Evolutionary conservation across 208 protist genomes (phyloP).

Genomic region (Zelonia costaricensis): DNA sequence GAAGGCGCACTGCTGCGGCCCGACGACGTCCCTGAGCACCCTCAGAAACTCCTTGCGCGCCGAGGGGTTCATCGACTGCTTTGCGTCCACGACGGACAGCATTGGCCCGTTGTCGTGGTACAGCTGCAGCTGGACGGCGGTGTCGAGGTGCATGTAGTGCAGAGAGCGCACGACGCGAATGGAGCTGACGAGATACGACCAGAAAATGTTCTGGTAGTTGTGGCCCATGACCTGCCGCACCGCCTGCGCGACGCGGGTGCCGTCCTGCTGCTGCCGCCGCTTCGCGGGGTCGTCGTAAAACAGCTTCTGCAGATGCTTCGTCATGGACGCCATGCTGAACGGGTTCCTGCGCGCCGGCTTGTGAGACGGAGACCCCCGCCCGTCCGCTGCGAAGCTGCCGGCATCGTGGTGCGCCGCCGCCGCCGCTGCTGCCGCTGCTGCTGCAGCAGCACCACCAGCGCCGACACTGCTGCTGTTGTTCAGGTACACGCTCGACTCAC

Average conservation of each 20-base stretch:
- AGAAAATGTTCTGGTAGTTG: constrained; percentile 73
- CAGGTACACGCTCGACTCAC: not conserved
- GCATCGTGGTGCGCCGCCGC: not conserved
- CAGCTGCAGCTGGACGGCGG: constrained; percentile 69
- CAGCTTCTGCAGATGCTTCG: constrained; percentile 71
- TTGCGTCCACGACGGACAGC: constrained; percentile 81
- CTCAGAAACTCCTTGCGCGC: constrained; percentile 72
- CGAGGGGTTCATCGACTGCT: constrained; percentile 85
- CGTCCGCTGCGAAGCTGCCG: not conserved
- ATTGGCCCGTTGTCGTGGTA: constrained; percentile 73
- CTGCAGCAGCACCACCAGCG: too few species aligned
- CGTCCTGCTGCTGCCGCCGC: constrained; percentile 61
- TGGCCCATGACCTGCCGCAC: constrained; percentile 76
- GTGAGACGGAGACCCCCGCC: not conserved
- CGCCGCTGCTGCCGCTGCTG: not conserved
- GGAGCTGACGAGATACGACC: constrained; percentile 56
- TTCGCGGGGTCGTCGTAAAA: constrained; percentile 47
- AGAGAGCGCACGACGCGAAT: constrained; percentile 64
- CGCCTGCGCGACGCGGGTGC: constrained; percentile 77
- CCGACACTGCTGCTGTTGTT: constrained; percentile 3
- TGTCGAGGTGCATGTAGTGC: constrained; percentile 89
- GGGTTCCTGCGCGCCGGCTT: constrained; percentile 26
- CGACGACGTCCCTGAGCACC: constrained; percentile 64
- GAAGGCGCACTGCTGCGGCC: constrained; percentile 47
- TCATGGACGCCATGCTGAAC: constrained; percentile 47